These are phyloP conservation scores for Dendryphion nanum DNA, from an alignment of 2,329 filamentous ascomycete species.

Conservation along the genomic window DNA sequence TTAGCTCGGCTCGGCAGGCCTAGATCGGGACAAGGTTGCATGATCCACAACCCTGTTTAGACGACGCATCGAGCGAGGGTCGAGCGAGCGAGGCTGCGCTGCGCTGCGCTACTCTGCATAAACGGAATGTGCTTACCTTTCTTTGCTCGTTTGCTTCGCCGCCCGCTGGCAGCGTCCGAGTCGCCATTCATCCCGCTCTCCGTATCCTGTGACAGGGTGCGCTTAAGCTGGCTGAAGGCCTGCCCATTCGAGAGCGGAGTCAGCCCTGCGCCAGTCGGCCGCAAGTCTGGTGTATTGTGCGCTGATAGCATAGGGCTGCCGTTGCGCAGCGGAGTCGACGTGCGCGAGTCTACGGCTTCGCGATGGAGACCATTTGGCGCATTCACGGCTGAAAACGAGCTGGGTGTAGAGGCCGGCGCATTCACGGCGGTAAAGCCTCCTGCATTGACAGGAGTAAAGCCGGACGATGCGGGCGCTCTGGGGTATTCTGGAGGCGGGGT, in stretches of 20 bases:
- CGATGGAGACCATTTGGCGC: constrained; percentile 51
- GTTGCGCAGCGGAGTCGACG: constrained; percentile 61
- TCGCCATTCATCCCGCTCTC: constrained; percentile 63
- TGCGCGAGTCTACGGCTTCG: constrained; percentile 52
- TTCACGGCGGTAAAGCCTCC: constrained; percentile 67
- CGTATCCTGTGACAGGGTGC: constrained; percentile 58
- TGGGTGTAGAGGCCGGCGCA: constrained; percentile 31
- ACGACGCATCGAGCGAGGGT: constrained; percentile 17
- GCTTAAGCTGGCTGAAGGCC: constrained; percentile 65
- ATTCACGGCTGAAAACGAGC: constrained; percentile 60
- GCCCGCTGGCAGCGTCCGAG: constrained; percentile 47
- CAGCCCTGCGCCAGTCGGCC: constrained; percentile 47
- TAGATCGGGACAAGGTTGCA: constrained; percentile 19
- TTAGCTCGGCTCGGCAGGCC: constrained; percentile 21
- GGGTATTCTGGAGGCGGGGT: constrained; percentile 55
- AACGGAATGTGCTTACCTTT: constrained; percentile 60
- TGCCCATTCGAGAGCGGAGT: constrained; percentile 54
- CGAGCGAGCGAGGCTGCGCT: constrained; percentile 3
- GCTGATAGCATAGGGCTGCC: constrained; percentile 64
- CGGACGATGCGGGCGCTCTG: constrained; percentile 55
- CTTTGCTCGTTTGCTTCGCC: constrained; percentile 89
- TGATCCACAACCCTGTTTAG: constrained; percentile 20
- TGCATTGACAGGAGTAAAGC: constrained; percentile 72
- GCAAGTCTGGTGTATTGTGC: constrained; percentile 65
- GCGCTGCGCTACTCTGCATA: constrained; percentile 15